A percentile compares a stretch with the other conserved stretches of the same genome.
Evolutionary conservation across 345 rosid species (phyloP).

Genomic region (Rubroshorea leprosula): DNA sequence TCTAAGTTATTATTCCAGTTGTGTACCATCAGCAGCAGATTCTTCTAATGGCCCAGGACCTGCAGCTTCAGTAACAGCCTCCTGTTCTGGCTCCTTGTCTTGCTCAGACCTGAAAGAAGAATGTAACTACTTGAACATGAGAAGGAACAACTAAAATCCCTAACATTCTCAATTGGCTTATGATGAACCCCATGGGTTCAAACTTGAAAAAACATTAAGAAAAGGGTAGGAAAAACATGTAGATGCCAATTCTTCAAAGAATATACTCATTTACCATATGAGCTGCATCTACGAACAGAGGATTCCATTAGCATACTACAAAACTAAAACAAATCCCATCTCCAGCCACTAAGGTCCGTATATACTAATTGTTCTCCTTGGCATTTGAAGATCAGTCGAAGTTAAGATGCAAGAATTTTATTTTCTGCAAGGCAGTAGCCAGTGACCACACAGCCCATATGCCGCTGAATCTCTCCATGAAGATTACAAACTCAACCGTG

Average conservation of each 20-base stretch:
- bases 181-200: background rate
- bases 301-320: too few species aligned
- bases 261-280: too few species aligned
- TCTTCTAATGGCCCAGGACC: slow-evolving; percentile 68
- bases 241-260: too few species aligned
- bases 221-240: too few species aligned
- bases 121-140: slow-evolving; percentile 5
- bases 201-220: too few species aligned
- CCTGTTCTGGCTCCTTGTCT: slow-evolving; percentile 94
- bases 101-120: slow-evolving; percentile 76
- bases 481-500: background rate
- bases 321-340: too few species aligned
- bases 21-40: slow-evolving; percentile 57
- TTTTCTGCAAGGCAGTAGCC: background rate
- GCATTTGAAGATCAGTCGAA: too few species aligned
- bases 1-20: slow-evolving; percentile 12
- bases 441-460: background rate
- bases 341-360: too few species aligned
- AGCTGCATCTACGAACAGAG: too few species aligned
- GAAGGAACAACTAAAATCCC: background rate
- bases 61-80: slow-evolving; percentile 57
- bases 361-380: too few species aligned
- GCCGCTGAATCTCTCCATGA: too few species aligned
- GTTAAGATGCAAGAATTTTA: too few species aligned
- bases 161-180: background rate